Evolutionary conservation across 1,284 basidiomycete species (phyloP).

Genomic region (Marasmius tenuissimus): DNA sequence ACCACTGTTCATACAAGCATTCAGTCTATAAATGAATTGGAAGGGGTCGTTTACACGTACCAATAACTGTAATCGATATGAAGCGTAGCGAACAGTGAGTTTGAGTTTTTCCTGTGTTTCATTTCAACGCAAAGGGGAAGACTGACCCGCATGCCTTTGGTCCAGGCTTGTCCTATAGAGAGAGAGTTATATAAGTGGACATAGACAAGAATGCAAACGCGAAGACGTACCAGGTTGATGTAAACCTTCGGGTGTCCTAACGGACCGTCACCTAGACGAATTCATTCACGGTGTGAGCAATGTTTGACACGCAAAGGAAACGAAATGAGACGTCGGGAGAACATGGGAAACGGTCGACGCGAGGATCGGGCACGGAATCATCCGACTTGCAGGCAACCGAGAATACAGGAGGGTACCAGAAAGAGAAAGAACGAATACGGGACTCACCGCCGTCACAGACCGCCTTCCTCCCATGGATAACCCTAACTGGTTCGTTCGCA

Average conservation of each 20-base stretch:
- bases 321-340: background rate
- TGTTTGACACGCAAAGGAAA: background rate
- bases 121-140: conserved; percentile 1
- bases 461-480: conserved; percentile 81
- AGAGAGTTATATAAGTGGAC: conserved; percentile 2
- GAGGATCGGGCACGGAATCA: no score
- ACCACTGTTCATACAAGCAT: conserved; percentile 52
- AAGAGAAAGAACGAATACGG: background rate
- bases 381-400: background rate
- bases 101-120: background rate
- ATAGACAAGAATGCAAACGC: conserved; percentile 1
- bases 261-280: conserved; percentile 80
- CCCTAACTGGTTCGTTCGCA: conserved; percentile 79
- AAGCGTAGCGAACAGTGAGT: conserved; percentile 14
- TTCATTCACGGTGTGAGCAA: conserved; percentile 2
- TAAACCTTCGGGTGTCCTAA: conserved; percentile 96
- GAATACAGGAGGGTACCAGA: background rate
- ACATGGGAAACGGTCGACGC: no score
- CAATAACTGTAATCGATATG: conserved; percentile 65
- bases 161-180: conserved; percentile 68
- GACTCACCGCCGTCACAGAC: conserved; percentile 90
- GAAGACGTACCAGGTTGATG: conserved; percentile 81
- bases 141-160: conserved; percentile 77
- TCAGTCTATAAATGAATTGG: conserved; percentile 10
- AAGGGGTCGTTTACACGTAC: conserved; percentile 44